Evolutionary conservation across 1,139 yeast genomes (phyloP), one percentile per base, ranked within the genome.

Genomic region (Blastobotrys serpentis): DNA sequence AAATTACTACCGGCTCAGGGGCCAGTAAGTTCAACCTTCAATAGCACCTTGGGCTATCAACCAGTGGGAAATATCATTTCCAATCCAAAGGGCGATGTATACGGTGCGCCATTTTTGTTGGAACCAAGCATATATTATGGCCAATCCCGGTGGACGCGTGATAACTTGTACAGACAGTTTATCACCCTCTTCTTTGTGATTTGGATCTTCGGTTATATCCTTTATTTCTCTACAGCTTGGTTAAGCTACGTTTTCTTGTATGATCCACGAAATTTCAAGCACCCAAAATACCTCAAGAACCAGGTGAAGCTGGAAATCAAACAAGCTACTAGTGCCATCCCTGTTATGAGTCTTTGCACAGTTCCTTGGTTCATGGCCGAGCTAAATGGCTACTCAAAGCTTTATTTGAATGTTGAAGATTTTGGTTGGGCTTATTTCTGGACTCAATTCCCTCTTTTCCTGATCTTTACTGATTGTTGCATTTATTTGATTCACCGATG

Each of bases 261-360:
- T 66, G 98, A 92, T 70, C 84, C 82, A 62, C 82, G 82, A 51
- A 86, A 89, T 52, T 88, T 92, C 76, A 86, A 92, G 70, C 98
- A 92, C 66, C 98, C 98, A 52, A 80, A 96, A 66, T 92, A 87
- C 69, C 78, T 92, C 70, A 92, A 92, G 68, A 90, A 92, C 70
- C 98, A 92, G 71, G 81, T 92, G 77, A 69, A 77, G 5, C 71
- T 87, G 66, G 98, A 92, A 66, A 85, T 92, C 57, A 71, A 76
- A 54, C 84, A 82, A 63, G 96, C 97, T 1, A 58, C 79, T 50
- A 70, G 83, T 16, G 84, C 98, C 16, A 89, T 92, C 58, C 98
- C 98, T 25, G 63, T 74, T 32, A 92, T 92, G 98, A 94, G 94
- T 17, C 55, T 79, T 38, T 74, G 87, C 57, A 92, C 98, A 0